phyloP scores from a whole-genome alignment of 2,329 filamentous ascomycete genomes.

The Epichloe baconii region DNA sequence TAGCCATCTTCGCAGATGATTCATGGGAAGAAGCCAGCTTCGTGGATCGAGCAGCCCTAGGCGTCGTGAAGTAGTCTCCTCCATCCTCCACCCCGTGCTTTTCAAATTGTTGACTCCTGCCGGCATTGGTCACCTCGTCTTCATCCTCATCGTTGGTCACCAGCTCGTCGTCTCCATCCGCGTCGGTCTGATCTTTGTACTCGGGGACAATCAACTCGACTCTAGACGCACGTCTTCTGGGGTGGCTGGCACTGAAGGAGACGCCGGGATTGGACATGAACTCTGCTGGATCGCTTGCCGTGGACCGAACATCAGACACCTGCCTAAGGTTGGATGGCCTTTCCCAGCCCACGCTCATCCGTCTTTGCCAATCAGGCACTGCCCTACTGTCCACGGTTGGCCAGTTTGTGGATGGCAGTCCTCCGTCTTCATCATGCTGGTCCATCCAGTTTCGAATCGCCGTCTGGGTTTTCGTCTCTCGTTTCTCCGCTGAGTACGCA shows the following conservation, averaged over 20 bases:
- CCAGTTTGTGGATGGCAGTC: conserved; percentile 33
- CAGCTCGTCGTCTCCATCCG: conserved; percentile 83
- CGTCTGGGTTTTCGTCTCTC: conserved; percentile 60
- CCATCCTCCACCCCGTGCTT: conserved; percentile 19
- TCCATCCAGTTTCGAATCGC: conserved; percentile 91
- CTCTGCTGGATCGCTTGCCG: conserved; percentile 51
- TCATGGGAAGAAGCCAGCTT: conserved; percentile 22
- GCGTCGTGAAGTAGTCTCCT: conserved; percentile 43
- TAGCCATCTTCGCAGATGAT: conserved; percentile 15
- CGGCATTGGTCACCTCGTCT: conserved; percentile 33
- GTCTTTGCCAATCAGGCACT: conserved; percentile 34
- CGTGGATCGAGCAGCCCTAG: conserved; percentile 29
- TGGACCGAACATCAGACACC: conserved; percentile 44
- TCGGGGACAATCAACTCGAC: conserved; percentile 19
- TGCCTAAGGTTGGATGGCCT: conserved; percentile 32
- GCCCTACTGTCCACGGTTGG: conserved; percentile 33
- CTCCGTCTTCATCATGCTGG: conserved; percentile 41
- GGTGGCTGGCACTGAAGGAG: conserved; percentile 10
- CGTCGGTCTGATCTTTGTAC: conserved; percentile 57
- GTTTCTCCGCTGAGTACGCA: conserved; percentile 45
- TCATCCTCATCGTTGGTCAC: conserved; percentile 66
- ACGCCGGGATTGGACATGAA: conserved; percentile 40
- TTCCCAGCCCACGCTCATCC: conserved; percentile 40
- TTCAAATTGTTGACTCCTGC: conserved; percentile 18
- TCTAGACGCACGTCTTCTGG: conserved; percentile 26